Evolutionary conservation across 2,329 filamentous ascomycete species (phyloP), one percentile per base, ranked within the genome.

Genomic region (Alternaria incomplexa): DNA sequence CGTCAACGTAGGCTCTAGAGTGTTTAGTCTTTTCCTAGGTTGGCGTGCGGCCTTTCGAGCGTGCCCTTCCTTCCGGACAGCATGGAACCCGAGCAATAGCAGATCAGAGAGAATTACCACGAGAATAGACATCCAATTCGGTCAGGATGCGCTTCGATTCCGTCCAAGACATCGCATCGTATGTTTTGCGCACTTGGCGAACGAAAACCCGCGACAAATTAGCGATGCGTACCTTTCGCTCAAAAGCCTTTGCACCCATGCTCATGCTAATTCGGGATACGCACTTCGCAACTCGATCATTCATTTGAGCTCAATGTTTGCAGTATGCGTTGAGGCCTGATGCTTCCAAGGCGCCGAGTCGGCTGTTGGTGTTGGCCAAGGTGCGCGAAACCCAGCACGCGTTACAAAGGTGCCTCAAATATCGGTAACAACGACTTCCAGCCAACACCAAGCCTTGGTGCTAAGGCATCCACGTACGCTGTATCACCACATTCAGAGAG

Each of bases 371-470:
- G 43, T 40, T 6, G 58, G 66, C 67, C 66, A 68, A 70, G 67
- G 22, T 65, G 36, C 26, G 59, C 61, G 50, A 69, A 67, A 64
- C 66, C 7, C 44, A 53, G 54, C 58, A 58, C 20, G 40, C 25
- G 65, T 69, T 66, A 54, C 67, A 71, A 48, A 54, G 46, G 26
- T 66, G 68, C 68, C 65, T 69, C 66, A 66, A 46, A 66, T 50
- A 44, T 60, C 65, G 65, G 66, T n/a, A 59, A 65, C 43, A 54
- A 28, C 46, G 51, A 20, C 48, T 64, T 61, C 68, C 66, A 65
- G 51, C 40, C 22, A 55, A 55, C 60, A 65, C 66, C 68, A 71
- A 71, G 67, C 65, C 66, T 71, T 70, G 67, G 66, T 67, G 51
- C 46, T 56, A 60, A 63, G 64, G 60, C 60, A 56, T 54, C 58